Evolutionary conservation across 345 rosid genomes (phyloP).

Genomic region (Populus ilicifolia): DNA sequence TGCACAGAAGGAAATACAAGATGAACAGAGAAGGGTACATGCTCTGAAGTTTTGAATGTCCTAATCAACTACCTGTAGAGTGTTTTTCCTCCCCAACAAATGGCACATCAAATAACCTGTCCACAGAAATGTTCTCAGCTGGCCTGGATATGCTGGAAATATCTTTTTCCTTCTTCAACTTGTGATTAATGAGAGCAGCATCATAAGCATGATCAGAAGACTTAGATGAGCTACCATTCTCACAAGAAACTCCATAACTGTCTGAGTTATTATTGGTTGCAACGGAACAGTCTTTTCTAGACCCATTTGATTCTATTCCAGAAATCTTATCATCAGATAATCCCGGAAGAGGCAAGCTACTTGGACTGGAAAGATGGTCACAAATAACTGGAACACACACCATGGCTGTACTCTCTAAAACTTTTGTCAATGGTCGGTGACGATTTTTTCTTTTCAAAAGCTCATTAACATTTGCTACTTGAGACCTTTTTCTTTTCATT

Average conservation of each 20-base stretch:
- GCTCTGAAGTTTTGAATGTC: background rate
- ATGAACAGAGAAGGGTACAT: background rate
- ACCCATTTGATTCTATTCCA: slow-evolving; percentile 52
- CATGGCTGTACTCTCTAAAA: slow-evolving; percentile 83
- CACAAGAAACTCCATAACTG: slow-evolving; percentile 58
- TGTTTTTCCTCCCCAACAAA: slow-evolving; percentile 60
- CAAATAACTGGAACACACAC: slow-evolving; percentile 66
- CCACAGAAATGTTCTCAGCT: slow-evolving; percentile 50
- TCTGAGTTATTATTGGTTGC: slow-evolving; percentile 60
- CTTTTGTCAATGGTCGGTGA: slow-evolving; percentile 78
- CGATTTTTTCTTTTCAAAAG: slow-evolving; percentile 66
- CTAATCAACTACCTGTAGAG: slow-evolving; percentile 51
- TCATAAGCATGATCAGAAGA: slow-evolving; percentile 43
- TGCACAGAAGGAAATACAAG: background rate
- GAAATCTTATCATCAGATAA: slow-evolving; percentile 55
- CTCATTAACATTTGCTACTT: slow-evolving; percentile 53
- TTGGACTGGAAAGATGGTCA: slow-evolving; percentile 51
- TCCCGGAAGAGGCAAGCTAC: slow-evolving; percentile 45
- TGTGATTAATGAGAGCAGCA: slow-evolving; percentile 41
- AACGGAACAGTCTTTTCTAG: slow-evolving; percentile 45
- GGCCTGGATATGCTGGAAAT: slow-evolving; percentile 39
- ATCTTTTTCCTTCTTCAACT: slow-evolving; percentile 51
- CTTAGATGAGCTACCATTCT: slow-evolving; percentile 40
- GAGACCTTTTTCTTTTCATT: slow-evolving; percentile 65
- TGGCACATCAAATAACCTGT: slow-evolving; percentile 76